Evolutionary conservation across 306 rosid species (phyloP).

Genomic region (Glycyrrhiza uralensis): DNA sequence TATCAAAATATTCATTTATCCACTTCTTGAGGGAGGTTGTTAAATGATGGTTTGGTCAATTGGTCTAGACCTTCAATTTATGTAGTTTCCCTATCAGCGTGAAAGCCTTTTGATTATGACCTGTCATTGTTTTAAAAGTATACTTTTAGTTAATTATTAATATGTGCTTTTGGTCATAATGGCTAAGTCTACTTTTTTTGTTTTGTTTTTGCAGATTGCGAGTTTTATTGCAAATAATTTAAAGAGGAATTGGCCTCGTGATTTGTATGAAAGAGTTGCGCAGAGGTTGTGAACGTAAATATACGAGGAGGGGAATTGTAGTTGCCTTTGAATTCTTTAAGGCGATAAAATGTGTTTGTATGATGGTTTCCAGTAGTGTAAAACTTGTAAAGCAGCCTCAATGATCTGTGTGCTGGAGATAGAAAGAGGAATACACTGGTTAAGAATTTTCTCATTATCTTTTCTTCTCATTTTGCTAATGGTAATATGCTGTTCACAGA

Average conservation of each 20-base stretch:
- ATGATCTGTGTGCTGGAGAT: background rate
- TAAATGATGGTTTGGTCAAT: background rate
- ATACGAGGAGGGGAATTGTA: background rate
- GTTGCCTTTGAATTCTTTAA: slow-evolving; percentile 15
- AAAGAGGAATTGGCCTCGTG: slow-evolving; percentile 90
- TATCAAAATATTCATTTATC: background rate
- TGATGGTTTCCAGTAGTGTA: slow-evolving; percentile 2
- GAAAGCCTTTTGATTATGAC: background rate
- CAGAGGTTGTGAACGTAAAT: slow-evolving; percentile 63
- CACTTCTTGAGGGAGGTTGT: background rate
- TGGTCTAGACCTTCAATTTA: background rate
- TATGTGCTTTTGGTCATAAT: background rate
- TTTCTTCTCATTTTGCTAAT: background rate
- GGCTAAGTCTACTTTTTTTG: background rate
- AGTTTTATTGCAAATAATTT: slow-evolving; percentile 84
- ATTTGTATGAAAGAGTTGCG: slow-evolving; percentile 87
- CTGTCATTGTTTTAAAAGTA: background rate
- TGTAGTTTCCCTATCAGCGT: background rate
- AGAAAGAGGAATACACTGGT: background rate
- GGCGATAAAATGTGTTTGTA: slow-evolving; percentile 1
- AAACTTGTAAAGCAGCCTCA: slow-evolving; percentile 27
- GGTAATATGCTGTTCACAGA: background rate
- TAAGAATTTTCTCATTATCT: background rate
- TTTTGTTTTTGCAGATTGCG: slow-evolving; percentile 69
- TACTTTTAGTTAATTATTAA: background rate